Percentiles rank a stretch among this genome's conserved stretches.
phyloP scores from a whole-genome alignment of 139 green algal genomes.

The Eudorina sp. region DNA sequence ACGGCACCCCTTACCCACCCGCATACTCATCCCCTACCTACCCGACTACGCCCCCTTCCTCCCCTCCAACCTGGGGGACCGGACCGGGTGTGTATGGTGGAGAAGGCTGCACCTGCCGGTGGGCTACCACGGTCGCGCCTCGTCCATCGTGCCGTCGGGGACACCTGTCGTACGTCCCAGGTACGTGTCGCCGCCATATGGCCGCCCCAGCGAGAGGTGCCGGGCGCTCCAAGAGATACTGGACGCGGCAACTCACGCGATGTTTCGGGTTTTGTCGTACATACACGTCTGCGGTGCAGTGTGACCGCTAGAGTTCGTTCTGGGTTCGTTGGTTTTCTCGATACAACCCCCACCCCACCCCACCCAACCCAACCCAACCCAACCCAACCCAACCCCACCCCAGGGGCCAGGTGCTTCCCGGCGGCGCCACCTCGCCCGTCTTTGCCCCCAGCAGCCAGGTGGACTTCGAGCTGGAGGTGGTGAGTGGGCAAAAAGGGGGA shows the following conservation, averaged over 20 bases:
- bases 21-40: no score
- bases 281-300: no score
- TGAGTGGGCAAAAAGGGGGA: conserved; percentile 51
- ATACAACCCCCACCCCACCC: no score
- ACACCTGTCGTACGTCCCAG: conserved; percentile 78
- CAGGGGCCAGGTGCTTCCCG: conserved; percentile 65
- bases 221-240: no score
- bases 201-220: no score
- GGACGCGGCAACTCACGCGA: no score
- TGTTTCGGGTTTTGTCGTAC: no score
- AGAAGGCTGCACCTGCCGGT: conserved; percentile 91
- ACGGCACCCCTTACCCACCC: no score
- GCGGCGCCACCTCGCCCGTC: conserved; percentile 16
- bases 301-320: not conserved
- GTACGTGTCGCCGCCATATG: conserved; percentile 19
- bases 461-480: conserved; percentile 97
- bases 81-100: no score
- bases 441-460: conserved; percentile 71
- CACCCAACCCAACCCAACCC: not conserved
- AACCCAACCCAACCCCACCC: not conserved
- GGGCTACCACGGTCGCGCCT: conserved; percentile 93
- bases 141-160: conserved; percentile 90
- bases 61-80: no score
- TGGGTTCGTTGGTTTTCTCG: not conserved
- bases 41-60: no score